These are phyloP conservation scores for Chaetoceros tenuissimus DNA, from an alignment of 108 stramenopile genomes.

Conservation along the genomic window DNA sequence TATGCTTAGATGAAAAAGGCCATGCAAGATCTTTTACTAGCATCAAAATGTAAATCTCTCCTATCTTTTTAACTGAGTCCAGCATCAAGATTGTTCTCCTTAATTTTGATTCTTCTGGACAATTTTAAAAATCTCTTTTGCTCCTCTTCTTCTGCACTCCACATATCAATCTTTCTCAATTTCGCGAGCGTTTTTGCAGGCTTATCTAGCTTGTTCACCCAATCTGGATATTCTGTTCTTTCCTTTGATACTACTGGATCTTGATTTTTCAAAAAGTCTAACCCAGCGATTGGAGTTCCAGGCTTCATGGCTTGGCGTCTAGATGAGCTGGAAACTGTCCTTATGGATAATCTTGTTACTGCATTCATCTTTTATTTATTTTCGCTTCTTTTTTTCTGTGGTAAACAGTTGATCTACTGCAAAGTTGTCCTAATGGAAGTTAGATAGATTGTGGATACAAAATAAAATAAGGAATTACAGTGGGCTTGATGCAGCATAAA, in stretches of 20 bases:
- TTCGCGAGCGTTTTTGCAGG: constrained; percentile 41
- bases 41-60: neutral
- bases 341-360: too few relatives aligned
- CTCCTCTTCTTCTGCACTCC: constrained; percentile 45
- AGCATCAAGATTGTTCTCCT: constrained; percentile 32
- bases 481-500: too few relatives aligned
- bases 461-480: too few relatives aligned
- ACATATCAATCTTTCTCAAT: constrained; percentile 45
- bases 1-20: too few relatives aligned
- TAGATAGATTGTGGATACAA: too few relatives aligned
- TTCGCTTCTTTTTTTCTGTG: too few relatives aligned
- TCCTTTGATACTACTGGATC: constrained; percentile 28
- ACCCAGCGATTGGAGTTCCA: constrained; percentile 40
- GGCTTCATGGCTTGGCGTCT: constrained; percentile 53
- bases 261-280: constrained; percentile 34
- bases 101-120: constrained; percentile 42
- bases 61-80: neutral
- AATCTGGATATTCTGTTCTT: constrained; percentile 47
- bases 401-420: too few relatives aligned
- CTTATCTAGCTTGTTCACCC: constrained; percentile 37
- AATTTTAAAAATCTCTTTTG: constrained; percentile 57
- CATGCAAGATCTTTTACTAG: neutral
- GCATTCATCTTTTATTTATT: too few relatives aligned
- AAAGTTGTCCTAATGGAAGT: too few relatives aligned
- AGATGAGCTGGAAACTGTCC: too few relatives aligned